Evolutionary conservation across 805 yeast species (phyloP).

Genomic region (Ogataea ganodermae): DNA sequence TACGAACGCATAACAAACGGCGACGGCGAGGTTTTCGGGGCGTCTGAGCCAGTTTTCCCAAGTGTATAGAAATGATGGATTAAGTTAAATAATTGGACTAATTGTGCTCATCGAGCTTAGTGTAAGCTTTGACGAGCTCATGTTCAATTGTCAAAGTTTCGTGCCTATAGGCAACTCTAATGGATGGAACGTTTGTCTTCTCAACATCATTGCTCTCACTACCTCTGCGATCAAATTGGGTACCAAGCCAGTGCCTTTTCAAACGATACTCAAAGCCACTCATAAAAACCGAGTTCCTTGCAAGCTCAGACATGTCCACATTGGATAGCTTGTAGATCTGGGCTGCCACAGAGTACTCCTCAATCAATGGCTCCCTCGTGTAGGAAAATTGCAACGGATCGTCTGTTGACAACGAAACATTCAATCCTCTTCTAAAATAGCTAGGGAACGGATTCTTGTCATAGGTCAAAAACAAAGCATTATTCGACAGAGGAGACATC

Average conservation of each 20-base stretch:
- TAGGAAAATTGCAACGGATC: slow-evolving; percentile 97
- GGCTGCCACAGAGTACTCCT: slow-evolving; percentile 97
- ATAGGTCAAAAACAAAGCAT: slow-evolving; percentile 91
- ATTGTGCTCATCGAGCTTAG: slow-evolving; percentile 23
- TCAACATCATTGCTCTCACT: slow-evolving; percentile 85
- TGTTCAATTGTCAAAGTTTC: slow-evolving; percentile 76
- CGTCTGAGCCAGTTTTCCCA: slow-evolving; percentile 4
- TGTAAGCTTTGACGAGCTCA: slow-evolving; percentile 65
- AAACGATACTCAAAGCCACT: slow-evolving; percentile 89
- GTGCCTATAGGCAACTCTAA: slow-evolving; percentile 78
- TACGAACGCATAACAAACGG: slow-evolving; percentile 29
- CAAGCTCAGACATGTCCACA: slow-evolving; percentile 97
- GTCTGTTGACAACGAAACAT: slow-evolving; percentile 93
- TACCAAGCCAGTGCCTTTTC: slow-evolving; percentile 92
- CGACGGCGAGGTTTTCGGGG: slow-evolving; percentile 31
- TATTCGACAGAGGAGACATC: slow-evolving; percentile 96
- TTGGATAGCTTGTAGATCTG: slow-evolving; percentile 92
- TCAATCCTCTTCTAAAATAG: slow-evolving; percentile 90
- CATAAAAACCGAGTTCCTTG: slow-evolving; percentile 87
- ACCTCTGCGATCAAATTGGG: slow-evolving; percentile 56
- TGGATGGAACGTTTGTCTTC: slow-evolving; percentile 92
- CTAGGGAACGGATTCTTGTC: slow-evolving; percentile 95
- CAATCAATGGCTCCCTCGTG: slow-evolving; percentile 95
- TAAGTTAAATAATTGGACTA: not conserved
- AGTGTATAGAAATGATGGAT: not conserved